Base-by-base conservation (phyloP, 306 rosid genomes). In the Senna siamea region DNA sequence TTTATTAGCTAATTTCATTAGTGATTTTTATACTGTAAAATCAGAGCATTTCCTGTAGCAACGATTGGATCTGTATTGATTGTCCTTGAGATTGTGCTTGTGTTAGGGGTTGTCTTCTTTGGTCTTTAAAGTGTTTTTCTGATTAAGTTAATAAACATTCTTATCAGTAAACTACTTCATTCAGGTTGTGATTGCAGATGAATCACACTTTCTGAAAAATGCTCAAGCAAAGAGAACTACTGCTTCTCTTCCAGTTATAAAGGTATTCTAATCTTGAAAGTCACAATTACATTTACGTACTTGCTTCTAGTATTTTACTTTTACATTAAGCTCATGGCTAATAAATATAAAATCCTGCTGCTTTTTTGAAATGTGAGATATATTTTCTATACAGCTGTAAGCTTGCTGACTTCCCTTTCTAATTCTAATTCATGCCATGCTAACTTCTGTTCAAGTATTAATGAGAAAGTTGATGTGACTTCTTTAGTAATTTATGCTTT, bases 131-230 rank as follows among this genome's bases (percentile, higher is more conserved):
- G 9, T 37, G 17, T 37, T 20, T 62, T 5, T 9, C 26, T 61
- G 67, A 35, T 61, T 61, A 35, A 37, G 30, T 62, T 38, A 44
- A 62, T 34, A 62, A 18, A 34, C 64, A 76, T 75, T 81, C 74
- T 66, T 75, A 65, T 18, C 32, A 60, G 22, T 87, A 65, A 74
- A 60, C 50, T 76, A 20, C 83, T 81, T 81, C 70, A 35, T 78
- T 75, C 89, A 93, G 98, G 87, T 94, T 84, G 98, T 94, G 73
- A 94, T 94, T 85, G 98, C 98, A 52, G 98, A 94, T 80, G 98
- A 94, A 81, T 94, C 98, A 0, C 98, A 94, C 81, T 94, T 61
- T 83, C 79, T 94, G 56, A 94, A 94, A 88, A 94, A 94, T 85
- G 94, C 96, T 70, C 93, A 89, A 81, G 98, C 98, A 78, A 94